A percentile compares a stretch with the other conserved stretches of the same genome.
phyloP scores from a whole-genome alignment of 2,329 filamentous ascomycete species.

The Didymella arachidicola region DNA sequence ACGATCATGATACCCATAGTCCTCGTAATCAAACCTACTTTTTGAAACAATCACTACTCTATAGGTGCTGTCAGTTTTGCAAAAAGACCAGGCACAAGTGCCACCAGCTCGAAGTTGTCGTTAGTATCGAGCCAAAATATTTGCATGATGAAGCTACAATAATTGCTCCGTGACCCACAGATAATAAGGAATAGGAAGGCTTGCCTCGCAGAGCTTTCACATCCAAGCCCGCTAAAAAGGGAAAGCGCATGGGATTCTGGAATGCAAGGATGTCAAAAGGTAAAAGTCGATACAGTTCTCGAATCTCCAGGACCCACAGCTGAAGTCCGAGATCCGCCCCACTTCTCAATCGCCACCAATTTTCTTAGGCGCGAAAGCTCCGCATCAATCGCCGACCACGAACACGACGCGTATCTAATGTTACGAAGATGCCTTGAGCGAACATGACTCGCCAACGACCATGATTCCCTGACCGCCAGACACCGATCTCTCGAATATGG shows the following conservation, averaged over 20 bases:
- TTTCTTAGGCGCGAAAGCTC: not conserved
- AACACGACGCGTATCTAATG: not conserved
- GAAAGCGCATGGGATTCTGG: slow-evolving; percentile 1
- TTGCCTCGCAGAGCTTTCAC: slow-evolving; percentile 5
- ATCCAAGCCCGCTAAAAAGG: not conserved
- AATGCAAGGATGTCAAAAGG: not conserved
- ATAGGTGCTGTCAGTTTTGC: not conserved
- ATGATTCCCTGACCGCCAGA: not conserved
- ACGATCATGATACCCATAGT: slow-evolving; percentile 18
- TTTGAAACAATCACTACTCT: too few species aligned
- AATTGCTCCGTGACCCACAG: not conserved
- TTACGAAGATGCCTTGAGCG: not conserved
- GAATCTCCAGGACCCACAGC: not conserved
- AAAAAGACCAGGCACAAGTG: not conserved
- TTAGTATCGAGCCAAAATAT: not conserved
- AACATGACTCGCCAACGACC: slow-evolving; percentile 14
- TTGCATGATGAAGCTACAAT: not conserved
- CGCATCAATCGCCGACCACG: slow-evolving; percentile 1
- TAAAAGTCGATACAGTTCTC: not conserved
- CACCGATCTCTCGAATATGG: slow-evolving; percentile 7
- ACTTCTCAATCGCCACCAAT: slow-evolving; percentile 2
- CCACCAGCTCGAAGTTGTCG: slow-evolving; percentile 1
- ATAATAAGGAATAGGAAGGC: slow-evolving; percentile 4
- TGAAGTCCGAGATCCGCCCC: slow-evolving; percentile 10
- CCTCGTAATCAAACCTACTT: not conserved